A percentile compares a stretch with the other conserved stretches of the same genome.
Conservation (phyloP, 441 rosid species). For the Erodium trifolium region DNA sequence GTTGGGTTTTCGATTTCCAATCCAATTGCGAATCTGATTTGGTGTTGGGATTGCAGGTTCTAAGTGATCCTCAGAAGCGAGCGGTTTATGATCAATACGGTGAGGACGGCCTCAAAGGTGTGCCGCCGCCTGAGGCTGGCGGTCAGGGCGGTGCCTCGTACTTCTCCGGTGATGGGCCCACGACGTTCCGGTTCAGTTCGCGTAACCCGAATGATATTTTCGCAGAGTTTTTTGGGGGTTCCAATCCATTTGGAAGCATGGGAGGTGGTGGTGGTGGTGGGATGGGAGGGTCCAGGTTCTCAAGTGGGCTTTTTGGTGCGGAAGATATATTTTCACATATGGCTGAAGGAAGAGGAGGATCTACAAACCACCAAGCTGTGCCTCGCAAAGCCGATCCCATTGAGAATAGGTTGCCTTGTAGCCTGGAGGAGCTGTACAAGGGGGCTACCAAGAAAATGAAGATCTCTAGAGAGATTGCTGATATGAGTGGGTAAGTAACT, state of each 20-base stretch:
- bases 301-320: slow-evolving; percentile 42
- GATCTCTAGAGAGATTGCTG: slow-evolving; percentile 60
- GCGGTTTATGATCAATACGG: slow-evolving; percentile 74
- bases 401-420: slow-evolving; percentile 65
- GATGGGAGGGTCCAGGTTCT: slow-evolving; percentile 47
- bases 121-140: slow-evolving; percentile 57
- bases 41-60: slow-evolving; percentile 34
- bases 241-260: slow-evolving; percentile 58
- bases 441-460: slow-evolving; percentile 81
- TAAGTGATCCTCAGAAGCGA: slow-evolving; percentile 73
- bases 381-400: slow-evolving; percentile 40
- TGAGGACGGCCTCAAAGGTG: slow-evolving; percentile 75
- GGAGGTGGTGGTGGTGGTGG: slow-evolving; percentile 34
- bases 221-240: slow-evolving; percentile 57
- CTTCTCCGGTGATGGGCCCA: slow-evolving; percentile 53
- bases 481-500: slow-evolving; percentile 59
- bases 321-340: slow-evolving; percentile 47
- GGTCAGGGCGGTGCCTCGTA: slow-evolving; percentile 48
- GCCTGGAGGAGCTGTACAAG: slow-evolving; percentile 72
- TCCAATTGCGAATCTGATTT: background rate
- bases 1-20: background rate
- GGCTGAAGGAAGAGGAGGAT: slow-evolving; percentile 21
- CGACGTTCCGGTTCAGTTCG: slow-evolving; percentile 60
- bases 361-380: slow-evolving; percentile 36
- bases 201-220: slow-evolving; percentile 69